Evolutionary conservation across 2,329 filamentous ascomycete genomes (phyloP).

Genomic region (Knoxdaviesia proteae): DNA sequence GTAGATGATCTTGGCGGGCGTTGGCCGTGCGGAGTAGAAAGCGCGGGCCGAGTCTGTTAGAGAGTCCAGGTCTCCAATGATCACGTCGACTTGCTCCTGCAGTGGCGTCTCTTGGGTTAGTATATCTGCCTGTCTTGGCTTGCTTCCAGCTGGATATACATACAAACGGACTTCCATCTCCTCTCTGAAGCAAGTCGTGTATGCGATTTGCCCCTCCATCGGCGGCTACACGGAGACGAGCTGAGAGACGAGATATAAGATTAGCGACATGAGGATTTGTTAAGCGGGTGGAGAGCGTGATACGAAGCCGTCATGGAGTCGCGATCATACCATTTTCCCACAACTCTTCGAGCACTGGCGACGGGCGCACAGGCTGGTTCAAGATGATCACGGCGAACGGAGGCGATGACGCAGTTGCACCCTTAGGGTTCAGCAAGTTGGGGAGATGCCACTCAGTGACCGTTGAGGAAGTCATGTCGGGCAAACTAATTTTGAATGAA

Average conservation of each 20-base stretch:
- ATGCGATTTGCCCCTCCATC: conserved; percentile 82
- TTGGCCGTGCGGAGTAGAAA: conserved; percentile 40
- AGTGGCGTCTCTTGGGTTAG: not conserved
- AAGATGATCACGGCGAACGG: conserved; percentile 24
- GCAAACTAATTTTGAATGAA: not conserved
- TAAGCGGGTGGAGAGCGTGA: too few species aligned
- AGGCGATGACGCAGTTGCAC: too few species aligned
- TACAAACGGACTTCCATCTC: conserved; percentile 13
- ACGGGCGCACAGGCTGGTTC: conserved; percentile 27
- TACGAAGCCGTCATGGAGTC: not conserved
- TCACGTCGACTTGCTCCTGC: conserved; percentile 41
- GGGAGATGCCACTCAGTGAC: conserved; percentile 3
- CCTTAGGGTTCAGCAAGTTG: not conserved
- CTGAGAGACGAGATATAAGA: conserved; percentile 16
- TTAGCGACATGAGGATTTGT: too few species aligned
- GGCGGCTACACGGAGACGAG: conserved; percentile 53
- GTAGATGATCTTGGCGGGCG: conserved; percentile 37
- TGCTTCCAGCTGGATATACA: conserved; percentile 5
- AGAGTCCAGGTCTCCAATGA: conserved; percentile 87
- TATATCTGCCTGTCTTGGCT: too few species aligned
- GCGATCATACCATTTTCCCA: conserved; percentile 24
- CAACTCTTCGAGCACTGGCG: conserved; percentile 24
- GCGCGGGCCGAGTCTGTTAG: conserved; percentile 37
- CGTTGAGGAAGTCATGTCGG: not conserved
- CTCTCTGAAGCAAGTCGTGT: conserved; percentile 15